Evolutionary conservation across 352 stramenopile species (phyloP).

Genomic region (Phytophthora chlamydospora): DNA sequence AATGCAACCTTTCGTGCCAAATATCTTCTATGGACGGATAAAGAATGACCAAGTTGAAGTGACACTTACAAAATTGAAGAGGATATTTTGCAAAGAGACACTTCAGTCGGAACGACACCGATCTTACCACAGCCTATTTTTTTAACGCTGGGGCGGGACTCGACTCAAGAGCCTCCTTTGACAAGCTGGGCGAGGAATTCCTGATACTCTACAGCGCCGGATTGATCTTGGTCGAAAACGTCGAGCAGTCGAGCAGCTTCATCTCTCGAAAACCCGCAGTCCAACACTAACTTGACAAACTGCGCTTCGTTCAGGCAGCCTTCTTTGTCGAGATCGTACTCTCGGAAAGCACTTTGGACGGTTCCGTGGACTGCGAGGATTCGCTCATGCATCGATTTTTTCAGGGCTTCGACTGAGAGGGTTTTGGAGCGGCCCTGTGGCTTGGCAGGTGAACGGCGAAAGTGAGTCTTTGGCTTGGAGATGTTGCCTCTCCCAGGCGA

Average conservation of each 20-base stretch:
- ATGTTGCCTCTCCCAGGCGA: slow-evolving; percentile 11
- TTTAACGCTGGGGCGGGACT: not conserved
- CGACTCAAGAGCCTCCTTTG: slow-evolving; percentile 16
- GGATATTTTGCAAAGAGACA: not conserved
- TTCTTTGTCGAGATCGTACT: slow-evolving; percentile 53
- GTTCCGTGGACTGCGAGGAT: slow-evolving; percentile 51
- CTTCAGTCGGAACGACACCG: slow-evolving; percentile 16
- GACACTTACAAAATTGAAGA: not conserved
- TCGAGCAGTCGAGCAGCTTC: slow-evolving; percentile 42
- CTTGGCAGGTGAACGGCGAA: slow-evolving; percentile 19
- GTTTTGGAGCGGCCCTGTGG: slow-evolving; percentile 23
- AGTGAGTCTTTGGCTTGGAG: slow-evolving; percentile 15
- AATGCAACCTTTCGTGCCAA: slow-evolving; percentile 30
- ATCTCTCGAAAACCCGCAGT: slow-evolving; percentile 39
- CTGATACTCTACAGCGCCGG: slow-evolving; percentile 63
- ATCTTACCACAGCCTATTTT: slow-evolving; percentile 5
- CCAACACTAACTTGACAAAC: slow-evolving; percentile 51
- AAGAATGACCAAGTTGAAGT: slow-evolving; percentile 21
- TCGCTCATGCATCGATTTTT: slow-evolving; percentile 50
- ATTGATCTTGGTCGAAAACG: slow-evolving; percentile 52
- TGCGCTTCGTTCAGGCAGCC: slow-evolving; percentile 44
- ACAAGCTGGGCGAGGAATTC: slow-evolving; percentile 58
- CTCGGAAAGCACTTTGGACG: slow-evolving; percentile 56
- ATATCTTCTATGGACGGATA: slow-evolving; percentile 22
- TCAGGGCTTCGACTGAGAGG: slow-evolving; percentile 42